Conservation (phyloP, 148 eudicot genomes). For the Camellia sinensis region DNA sequence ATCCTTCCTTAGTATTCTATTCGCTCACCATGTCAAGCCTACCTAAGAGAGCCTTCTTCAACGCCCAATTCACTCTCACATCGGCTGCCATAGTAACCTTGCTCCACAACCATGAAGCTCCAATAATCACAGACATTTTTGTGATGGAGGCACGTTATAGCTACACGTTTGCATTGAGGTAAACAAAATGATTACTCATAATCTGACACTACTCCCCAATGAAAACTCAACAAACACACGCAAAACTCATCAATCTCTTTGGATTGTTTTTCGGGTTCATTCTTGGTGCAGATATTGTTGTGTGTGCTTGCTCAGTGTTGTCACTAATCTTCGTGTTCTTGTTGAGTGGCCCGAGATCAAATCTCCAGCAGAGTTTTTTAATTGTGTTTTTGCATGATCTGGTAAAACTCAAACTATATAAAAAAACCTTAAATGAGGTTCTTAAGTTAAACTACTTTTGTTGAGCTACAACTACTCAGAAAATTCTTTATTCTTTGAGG, state of each 20-base stretch:
- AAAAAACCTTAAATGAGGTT: no score
- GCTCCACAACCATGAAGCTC: background rate
- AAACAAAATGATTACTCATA: background rate
- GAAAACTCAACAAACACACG: no score
- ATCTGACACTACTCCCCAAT: no score
- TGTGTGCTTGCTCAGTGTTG: slow-evolving; percentile 10
- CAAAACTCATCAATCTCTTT: no score
- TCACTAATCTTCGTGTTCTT: slow-evolving; percentile 11
- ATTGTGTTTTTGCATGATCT: slow-evolving; percentile 23
- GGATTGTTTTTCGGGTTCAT: slow-evolving; percentile 12
- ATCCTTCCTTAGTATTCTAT: no score
- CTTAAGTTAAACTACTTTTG: no score
- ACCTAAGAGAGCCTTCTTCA: no score
- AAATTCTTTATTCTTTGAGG: no score
- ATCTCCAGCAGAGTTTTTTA: slow-evolving; percentile 14
- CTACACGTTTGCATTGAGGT: background rate
- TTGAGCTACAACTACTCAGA: no score
- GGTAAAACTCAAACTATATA: slow-evolving; percentile 17
- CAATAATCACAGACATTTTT: background rate
- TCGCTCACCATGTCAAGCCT: no score
- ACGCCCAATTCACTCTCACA: background rate
- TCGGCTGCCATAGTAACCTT: background rate
- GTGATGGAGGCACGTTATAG: background rate
- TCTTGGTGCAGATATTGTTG: slow-evolving; percentile 3
- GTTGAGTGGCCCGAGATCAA: slow-evolving; percentile 14